Evolutionary conservation across 2,329 filamentous ascomycete genomes (phyloP).

Genomic region (Sporothrix brasiliensis): DNA sequence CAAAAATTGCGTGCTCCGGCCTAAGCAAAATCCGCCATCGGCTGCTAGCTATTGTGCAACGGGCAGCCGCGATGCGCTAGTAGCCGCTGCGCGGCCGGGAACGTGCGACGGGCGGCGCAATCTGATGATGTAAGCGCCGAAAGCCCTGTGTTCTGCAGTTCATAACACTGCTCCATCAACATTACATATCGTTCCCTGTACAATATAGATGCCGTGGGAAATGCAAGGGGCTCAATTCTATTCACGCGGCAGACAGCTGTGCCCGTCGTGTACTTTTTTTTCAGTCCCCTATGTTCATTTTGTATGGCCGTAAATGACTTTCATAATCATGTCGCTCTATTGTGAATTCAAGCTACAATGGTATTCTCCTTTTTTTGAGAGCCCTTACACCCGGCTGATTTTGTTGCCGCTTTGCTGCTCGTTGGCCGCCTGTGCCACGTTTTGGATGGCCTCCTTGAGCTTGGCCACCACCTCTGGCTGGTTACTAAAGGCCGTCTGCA

Average conservation of each 20-base stretch:
- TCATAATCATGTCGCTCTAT: background rate
- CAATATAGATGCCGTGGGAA: background rate
- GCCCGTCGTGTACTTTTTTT: background rate
- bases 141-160: background rate
- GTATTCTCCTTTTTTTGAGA: no score
- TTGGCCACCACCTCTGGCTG: conserved; percentile 63
- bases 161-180: background rate
- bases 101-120: background rate
- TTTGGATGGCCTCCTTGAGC: conserved; percentile 63
- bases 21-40: conserved; percentile 25
- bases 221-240: background rate
- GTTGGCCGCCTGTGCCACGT: conserved; percentile 57
- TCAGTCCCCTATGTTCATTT: background rate
- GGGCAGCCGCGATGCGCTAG: conserved; percentile 20
- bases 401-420: conserved; percentile 39
- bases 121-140: conserved; percentile 17
- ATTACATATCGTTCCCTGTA: background rate
- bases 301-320: background rate
- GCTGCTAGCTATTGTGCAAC: conserved; percentile 11
- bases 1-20: conserved; percentile 25
- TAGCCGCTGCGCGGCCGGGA: background rate
- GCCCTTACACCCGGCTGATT: conserved; percentile 21
- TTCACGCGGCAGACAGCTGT: background rate
- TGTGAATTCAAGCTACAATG: background rate
- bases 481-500: conserved; percentile 61